These are phyloP conservation scores for Suaeda aralocaspica DNA, from an alignment of 148 eudicot genomes.

Conservation along the genomic window DNA sequence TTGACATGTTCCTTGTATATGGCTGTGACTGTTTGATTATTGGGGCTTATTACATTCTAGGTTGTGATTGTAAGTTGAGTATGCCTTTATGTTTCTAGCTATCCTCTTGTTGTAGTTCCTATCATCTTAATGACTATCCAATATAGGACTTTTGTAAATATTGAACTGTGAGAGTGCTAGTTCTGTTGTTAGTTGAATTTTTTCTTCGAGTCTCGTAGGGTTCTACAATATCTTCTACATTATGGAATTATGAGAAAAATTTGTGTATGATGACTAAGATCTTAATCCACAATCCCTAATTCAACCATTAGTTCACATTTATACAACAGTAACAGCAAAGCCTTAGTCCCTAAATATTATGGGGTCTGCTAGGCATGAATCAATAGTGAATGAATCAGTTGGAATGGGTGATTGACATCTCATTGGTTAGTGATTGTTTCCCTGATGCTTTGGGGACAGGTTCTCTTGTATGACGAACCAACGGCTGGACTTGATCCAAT, in stretches of 20 bases:
- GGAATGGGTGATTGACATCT: not conserved
- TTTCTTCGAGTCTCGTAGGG: not conserved
- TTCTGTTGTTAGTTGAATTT: not conserved
- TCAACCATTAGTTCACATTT: too few relatives aligned
- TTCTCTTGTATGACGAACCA: slow-evolving; percentile 90
- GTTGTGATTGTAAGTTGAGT: not conserved
- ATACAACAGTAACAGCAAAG: too few relatives aligned
- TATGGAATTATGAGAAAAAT: too few relatives aligned
- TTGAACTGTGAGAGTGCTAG: not conserved
- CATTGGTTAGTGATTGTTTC: not conserved
- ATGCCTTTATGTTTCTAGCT: not conserved
- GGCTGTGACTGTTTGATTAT: not conserved
- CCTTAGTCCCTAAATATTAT: too few relatives aligned
- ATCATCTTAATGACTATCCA: not conserved
- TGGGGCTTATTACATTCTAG: not conserved
- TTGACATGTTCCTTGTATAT: not conserved
- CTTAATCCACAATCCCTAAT: too few relatives aligned
- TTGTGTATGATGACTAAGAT: too few relatives aligned
- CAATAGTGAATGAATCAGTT: too few relatives aligned
- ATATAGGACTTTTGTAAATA: not conserved
- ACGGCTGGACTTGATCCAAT: slow-evolving; percentile 99
- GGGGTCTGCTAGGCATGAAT: too few relatives aligned
- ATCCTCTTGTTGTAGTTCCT: not conserved
- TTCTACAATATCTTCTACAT: not conserved
- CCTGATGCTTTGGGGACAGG: slow-evolving; percentile 39